These are phyloP conservation scores for Platanthera zijinensis DNA, from an alignment of 106 monocot species.

Conservation along the genomic window DNA sequence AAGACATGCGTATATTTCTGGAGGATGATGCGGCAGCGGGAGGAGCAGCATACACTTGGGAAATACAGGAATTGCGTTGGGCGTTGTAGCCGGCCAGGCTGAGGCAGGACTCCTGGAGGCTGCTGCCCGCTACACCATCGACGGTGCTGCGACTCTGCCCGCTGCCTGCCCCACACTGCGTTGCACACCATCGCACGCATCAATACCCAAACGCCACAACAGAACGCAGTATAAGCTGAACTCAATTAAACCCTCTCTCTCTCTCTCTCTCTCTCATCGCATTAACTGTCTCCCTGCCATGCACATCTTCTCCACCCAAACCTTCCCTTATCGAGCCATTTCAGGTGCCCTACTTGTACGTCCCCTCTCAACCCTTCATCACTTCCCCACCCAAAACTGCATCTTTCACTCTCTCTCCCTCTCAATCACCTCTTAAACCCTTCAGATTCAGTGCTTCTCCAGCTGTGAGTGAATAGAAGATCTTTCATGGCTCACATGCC, in stretches of 20 bases:
- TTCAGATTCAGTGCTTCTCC: constrained; percentile 18
- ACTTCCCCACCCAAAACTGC: neutral
- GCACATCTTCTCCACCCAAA: constrained; percentile 1
- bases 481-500: constrained; percentile 6
- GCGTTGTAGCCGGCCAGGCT: constrained; percentile 3
- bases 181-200: constrained; percentile 12
- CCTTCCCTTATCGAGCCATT: constrained; percentile 8
- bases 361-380: neutral
- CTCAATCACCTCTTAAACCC: constrained; percentile 7
- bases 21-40: neutral
- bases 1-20: neutral
- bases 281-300: constrained; percentile 9
- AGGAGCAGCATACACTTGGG: neutral
- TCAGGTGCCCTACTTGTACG: constrained; percentile 9
- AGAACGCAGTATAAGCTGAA: too few relatives aligned
- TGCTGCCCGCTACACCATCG: too few relatives aligned
- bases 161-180: neutral
- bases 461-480: neutral
- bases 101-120: too few relatives aligned
- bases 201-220: neutral
- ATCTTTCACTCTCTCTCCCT: neutral
- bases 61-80: constrained; percentile 14
- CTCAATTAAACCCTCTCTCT: neutral
- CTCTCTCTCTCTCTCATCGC: neutral
- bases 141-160: too few relatives aligned